Conservation (phyloP, 768 basidiomycete species). For the Leccinellum luteum region DNA sequence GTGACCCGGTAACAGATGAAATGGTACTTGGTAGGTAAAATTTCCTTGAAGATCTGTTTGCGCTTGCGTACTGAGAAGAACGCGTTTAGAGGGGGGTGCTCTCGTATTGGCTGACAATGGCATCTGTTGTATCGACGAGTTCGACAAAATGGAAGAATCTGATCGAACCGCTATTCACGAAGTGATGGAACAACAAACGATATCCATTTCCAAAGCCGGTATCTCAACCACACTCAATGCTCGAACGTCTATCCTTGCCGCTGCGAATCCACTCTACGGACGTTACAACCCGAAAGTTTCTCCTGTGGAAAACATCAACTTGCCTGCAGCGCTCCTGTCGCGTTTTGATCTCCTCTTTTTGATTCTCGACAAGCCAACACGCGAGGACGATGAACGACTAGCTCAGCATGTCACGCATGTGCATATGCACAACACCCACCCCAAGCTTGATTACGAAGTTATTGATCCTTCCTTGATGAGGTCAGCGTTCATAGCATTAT, state of each 20-base stretch:
- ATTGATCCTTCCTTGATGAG: constrained; percentile 87
- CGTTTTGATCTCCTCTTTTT: constrained; percentile 96
- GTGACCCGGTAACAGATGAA: constrained; percentile 98
- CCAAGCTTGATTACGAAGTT: constrained; percentile 78
- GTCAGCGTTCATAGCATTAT: constrained; percentile 38
- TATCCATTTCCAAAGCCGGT: constrained; percentile 98
- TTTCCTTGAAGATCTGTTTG: background rate
- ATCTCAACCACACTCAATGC: constrained; percentile 98
- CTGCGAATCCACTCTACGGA: constrained; percentile 96
- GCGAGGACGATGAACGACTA: constrained; percentile 94
- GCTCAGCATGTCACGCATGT: constrained; percentile 98
- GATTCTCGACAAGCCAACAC: constrained; percentile 91
- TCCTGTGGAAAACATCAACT: constrained; percentile 98
- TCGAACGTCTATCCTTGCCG: constrained; percentile 94
- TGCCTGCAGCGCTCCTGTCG: constrained; percentile 93
- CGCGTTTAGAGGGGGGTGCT: constrained; percentile 88
- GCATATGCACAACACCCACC: constrained; percentile 94
- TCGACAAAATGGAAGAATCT: constrained; percentile 99
- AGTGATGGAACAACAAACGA: constrained; percentile 99
- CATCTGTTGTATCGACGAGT: constrained; percentile 99
- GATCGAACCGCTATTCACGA: constrained; percentile 99
- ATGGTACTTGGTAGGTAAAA: constrained; percentile 87
- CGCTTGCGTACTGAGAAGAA: constrained; percentile 8
- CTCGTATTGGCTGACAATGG: constrained; percentile 98
- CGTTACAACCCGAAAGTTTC: constrained; percentile 98